Percentiles rank a stretch among this genome's conserved stretches.
Evolutionary conservation across 2,329 filamentous ascomycete genomes (phyloP).

Genomic region (Cladobotryum protrusum): DNA sequence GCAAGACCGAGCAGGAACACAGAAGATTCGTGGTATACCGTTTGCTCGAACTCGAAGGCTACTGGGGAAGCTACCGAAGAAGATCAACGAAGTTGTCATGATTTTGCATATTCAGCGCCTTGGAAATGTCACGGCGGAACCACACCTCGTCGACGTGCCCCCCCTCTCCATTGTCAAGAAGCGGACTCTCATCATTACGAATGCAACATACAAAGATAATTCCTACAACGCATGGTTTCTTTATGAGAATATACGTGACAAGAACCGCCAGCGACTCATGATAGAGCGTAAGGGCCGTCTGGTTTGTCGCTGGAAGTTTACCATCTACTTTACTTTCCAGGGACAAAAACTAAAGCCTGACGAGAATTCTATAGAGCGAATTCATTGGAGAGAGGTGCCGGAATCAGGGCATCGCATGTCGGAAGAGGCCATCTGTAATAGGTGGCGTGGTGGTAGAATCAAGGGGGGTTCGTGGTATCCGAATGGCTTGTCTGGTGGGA

Average conservation of each 20-base stretch:
- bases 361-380: conserved; percentile 32
- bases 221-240: conserved; percentile 17
- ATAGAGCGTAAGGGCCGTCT: conserved; percentile 27
- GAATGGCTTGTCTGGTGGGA: not conserved
- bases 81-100: conserved; percentile 38
- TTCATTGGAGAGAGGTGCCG: conserved; percentile 25
- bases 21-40: conserved; percentile 33
- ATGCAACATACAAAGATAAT: conserved; percentile 40
- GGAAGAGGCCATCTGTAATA: conserved; percentile 28
- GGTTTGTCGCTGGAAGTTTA: conserved; percentile 46
- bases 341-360: conserved; percentile 18
- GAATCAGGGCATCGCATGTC: conserved; percentile 22
- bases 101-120: conserved; percentile 32
- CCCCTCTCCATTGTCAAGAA: conserved; percentile 31
- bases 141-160: conserved; percentile 35
- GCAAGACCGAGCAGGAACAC: conserved; percentile 15
- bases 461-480: conserved; percentile 29
- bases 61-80: conserved; percentile 30
- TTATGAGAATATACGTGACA: conserved; percentile 14
- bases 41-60: conserved; percentile 31
- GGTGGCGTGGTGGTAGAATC: conserved; percentile 24
- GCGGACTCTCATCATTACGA: conserved; percentile 48
- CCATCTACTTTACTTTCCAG: conserved; percentile 19
- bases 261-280: not conserved
- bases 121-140: conserved; percentile 21